phyloP scores from a whole-genome alignment of 2,329 filamentous ascomycete species.

The Scedosporium apiospermum region DNA sequence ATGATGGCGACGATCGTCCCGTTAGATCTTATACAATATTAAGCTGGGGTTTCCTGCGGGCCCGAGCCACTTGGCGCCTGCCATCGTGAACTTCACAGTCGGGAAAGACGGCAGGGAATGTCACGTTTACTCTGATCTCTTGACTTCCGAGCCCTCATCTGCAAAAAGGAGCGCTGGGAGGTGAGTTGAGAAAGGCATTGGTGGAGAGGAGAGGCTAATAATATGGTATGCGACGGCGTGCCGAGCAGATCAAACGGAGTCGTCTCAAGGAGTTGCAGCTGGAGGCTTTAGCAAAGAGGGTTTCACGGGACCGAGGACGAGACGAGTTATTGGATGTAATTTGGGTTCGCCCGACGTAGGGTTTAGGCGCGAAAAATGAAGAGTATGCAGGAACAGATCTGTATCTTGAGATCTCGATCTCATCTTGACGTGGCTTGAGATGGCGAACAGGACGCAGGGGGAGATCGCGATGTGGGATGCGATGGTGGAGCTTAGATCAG shows the following conservation, averaged over 20 bases:
- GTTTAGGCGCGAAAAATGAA: neutral
- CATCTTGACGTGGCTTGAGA: neutral
- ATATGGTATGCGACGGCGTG: neutral
- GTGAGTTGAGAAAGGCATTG: neutral
- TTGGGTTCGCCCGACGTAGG: neutral
- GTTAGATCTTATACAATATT: constrained; percentile 1
- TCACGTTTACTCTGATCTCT: neutral
- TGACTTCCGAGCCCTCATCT: neutral
- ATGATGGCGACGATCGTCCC: neutral
- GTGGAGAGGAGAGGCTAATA: neutral
- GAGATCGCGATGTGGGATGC: too few relatives aligned
- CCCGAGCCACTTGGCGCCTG: neutral
- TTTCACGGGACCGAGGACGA: neutral
- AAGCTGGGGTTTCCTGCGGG: neutral
- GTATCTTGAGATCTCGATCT: neutral
- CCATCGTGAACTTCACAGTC: neutral
- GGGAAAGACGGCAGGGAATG: neutral
- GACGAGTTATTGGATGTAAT: neutral
- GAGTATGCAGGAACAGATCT: neutral
- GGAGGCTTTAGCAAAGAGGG: neutral
- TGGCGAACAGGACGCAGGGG: neutral
- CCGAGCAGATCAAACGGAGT: constrained; percentile 3
- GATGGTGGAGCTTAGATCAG: too few relatives aligned
- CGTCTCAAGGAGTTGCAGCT: neutral
- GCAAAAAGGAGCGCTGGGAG: neutral